Evolutionary conservation across 495 filamentous ascomycete genomes (phyloP), one percentile per base, ranked within the genome.

Genomic region (Penicillium cataractarum): DNA sequence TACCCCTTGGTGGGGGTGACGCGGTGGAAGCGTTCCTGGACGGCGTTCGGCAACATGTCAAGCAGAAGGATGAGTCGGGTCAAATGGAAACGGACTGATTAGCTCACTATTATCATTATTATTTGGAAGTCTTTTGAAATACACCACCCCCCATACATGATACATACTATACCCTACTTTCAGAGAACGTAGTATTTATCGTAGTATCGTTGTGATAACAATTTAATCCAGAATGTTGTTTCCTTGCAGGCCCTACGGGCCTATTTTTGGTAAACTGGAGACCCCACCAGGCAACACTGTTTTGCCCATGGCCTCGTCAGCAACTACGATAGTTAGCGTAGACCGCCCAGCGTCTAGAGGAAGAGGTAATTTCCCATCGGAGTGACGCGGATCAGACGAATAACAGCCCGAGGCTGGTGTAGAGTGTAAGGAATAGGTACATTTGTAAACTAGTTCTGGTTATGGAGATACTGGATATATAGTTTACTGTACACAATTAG

Each of bases 21-120:
- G 92, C 92, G 26, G 88, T 99, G 3, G 89, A 96, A 75, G 90
- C 90, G 9, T 99, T 98, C 76, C 80, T 99, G 33, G 84, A 92
- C 58, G 96, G 94, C 12, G 85, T 97, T 31, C 92, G 89, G 81
- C 86, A 84, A 78, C 86, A 86, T 33, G 87, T 95, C 7, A 82
- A 82, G 64, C 63, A 72, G 64, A 66, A 71, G 51, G 66, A 73
- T 57, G 53, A 69, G 29, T 65, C 70, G 53, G 70, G 72, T 55
- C 68, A 77, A 61, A 84, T 84, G 80, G 80, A 84, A 46, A 82
- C 79, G 32, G 79, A 82, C 66, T 82, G 64, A 77, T 63, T 27
- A 56, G 55, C n/a, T n/a, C n/a, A n/a, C n/a, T n/a, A n/a, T n/a
- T n/a, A 12, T 22, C 8, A 26, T 39, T 26, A 22, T 39, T 55